Conservation (phyloP, 2,329 filamentous ascomycete species). For the Cryphonectria naterciae region DNA sequence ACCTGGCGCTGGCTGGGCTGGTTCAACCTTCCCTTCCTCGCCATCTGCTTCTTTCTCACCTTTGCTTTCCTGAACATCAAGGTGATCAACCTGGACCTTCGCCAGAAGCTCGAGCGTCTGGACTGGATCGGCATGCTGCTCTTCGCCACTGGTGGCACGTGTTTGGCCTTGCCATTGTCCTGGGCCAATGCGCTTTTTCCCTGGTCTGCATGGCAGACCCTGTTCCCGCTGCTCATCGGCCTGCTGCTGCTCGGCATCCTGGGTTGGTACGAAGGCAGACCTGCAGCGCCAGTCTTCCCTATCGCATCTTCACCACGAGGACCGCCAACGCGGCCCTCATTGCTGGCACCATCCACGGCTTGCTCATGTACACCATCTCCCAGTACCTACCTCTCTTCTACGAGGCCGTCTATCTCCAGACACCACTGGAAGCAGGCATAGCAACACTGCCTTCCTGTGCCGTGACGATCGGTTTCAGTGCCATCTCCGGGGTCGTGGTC, state of each 20-base stretch:
- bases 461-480: neutral
- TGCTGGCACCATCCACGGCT: neutral
- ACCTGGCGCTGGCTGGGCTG: neutral
- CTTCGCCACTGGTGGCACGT: neutral
- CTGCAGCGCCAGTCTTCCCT: neutral
- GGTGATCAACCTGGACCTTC: neutral
- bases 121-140: neutral
- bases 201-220: neutral
- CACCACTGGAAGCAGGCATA: neutral
- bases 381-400: neutral
- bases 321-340: neutral
- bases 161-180: neutral
- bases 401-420: neutral
- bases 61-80: neutral
- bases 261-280: neutral
- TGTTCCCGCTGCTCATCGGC: neutral
- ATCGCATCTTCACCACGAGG: neutral
- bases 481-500: neutral
- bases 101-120: neutral
- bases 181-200: neutral
- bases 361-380: neutral
- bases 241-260: neutral
- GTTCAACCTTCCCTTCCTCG: neutral
- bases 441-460: neutral
- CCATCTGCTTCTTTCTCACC: neutral